phyloP scores from a whole-genome alignment of 179 eudicot genomes.

The Spergularia azorica region DNA sequence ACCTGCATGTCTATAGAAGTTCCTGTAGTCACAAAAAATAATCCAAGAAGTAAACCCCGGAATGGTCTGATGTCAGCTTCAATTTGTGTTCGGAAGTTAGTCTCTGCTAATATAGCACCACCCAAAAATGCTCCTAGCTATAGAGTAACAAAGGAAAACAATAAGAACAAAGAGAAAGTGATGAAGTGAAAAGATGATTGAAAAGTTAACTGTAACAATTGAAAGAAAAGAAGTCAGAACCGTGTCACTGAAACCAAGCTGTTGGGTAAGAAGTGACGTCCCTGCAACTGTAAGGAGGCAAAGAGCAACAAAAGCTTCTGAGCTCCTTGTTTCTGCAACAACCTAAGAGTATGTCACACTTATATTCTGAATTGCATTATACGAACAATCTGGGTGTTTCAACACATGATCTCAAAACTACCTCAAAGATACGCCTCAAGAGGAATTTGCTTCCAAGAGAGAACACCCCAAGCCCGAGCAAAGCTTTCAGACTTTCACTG shows the following conservation, averaged over 20 bases:
- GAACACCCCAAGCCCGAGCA: conserved; percentile 85
- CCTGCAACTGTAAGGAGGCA: conserved; percentile 97
- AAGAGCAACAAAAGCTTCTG: conserved; percentile 98
- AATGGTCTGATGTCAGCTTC: conserved; percentile 99
- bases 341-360: conserved; percentile 55
- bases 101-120: conserved; percentile 95
- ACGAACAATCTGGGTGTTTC: neutral
- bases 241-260: conserved; percentile 99
- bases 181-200: conserved; percentile 3
- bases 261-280: conserved; percentile 92
- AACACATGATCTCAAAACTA: conserved; percentile 30
- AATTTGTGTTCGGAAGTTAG: conserved; percentile 94
- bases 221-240: conserved; percentile 37
- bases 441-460: conserved; percentile 86
- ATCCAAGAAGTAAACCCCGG: conserved; percentile 94
- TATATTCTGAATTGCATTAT: conserved; percentile 22
- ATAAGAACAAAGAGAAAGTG: conserved; percentile 13
- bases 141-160: conserved; percentile 21
- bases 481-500: conserved; percentile 84
- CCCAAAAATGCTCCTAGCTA: conserved; percentile 99
- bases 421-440: conserved; percentile 92
- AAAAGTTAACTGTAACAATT: neutral
- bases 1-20: conserved; percentile 98
- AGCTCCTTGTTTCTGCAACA: conserved; percentile 98
- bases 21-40: conserved; percentile 96